phyloP scores from a whole-genome alignment of 768 basidiomycete genomes.

The Suillus hirtellus region DNA sequence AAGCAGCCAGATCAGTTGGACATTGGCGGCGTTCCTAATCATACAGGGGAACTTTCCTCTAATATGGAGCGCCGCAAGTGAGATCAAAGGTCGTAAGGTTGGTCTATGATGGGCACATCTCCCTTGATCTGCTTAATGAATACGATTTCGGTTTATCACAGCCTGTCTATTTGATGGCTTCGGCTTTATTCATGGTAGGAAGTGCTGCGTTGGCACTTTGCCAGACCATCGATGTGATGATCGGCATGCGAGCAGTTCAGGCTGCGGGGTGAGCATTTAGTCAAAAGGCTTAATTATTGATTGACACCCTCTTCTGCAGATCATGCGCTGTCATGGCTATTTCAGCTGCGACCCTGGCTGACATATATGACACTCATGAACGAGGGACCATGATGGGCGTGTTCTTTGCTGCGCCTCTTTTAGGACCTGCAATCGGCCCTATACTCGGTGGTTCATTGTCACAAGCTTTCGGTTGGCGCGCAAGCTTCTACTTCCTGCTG shows the following conservation, averaged over 20 bases:
- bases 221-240: slow-evolving; percentile 51
- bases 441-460: slow-evolving; percentile 71
- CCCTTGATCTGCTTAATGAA: background rate
- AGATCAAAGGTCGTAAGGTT: slow-evolving; percentile 76
- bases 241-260: slow-evolving; percentile 68
- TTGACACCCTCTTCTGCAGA: slow-evolving; percentile 32
- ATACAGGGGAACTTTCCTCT: slow-evolving; percentile 69
- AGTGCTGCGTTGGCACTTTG: slow-evolving; percentile 60
- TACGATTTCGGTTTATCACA: slow-evolving; percentile 22
- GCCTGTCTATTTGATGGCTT: slow-evolving; percentile 56
- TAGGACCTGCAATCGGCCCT: slow-evolving; percentile 73
- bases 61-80: slow-evolving; percentile 68
- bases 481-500: slow-evolving; percentile 80
- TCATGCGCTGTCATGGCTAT: slow-evolving; percentile 68
- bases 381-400: slow-evolving; percentile 80
- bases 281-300: background rate
- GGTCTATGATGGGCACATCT: slow-evolving; percentile 16
- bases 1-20: slow-evolving; percentile 61
- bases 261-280: slow-evolving; percentile 52
- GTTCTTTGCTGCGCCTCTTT: slow-evolving; percentile 61
- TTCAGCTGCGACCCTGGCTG: slow-evolving; percentile 77
- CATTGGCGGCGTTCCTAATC: slow-evolving; percentile 68
- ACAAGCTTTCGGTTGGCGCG: slow-evolving; percentile 71
- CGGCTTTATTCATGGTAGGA: slow-evolving; percentile 53
- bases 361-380: slow-evolving; percentile 73